Evolutionary conservation across 2,329 filamentous ascomycete genomes (phyloP), one percentile per base, ranked within the genome.

Genomic region (Septoria petroselini): DNA sequence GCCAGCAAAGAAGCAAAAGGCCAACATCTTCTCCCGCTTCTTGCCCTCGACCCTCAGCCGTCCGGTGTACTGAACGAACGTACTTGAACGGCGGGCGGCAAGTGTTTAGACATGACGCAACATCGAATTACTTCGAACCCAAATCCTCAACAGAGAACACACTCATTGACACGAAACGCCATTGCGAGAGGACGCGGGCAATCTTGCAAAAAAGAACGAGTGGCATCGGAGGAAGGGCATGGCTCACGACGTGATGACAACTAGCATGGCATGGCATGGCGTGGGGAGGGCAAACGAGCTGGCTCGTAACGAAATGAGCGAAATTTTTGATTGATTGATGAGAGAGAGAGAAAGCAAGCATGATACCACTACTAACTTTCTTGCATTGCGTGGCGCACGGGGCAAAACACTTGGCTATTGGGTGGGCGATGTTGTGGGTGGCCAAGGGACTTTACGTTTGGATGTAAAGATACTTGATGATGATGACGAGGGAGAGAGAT

Each of bases 21-120:
- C 58, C 51, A 69, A 65, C 55, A 68, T 70, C 54, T 68, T 70
- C 59, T 61, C 60, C 11, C 63, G 67, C 46, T 68, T 70, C 57
- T 56, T 70, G 25, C 66, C 66, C 7, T 65, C 59, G 14, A 66
- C 55, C 3, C 48, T 58, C 41, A 55, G 51, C 40, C 53, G 58
- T 18, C 52, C 56, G 33, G 48, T 48, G 23, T 27, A 27, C 23
- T 41, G 23, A 19, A n/a, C n/a, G n/a, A n/a, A n/a, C n/a, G n/a
- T n/a, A n/a, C n/a, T n/a, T n/a, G n/a, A n/a, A n/a, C n/a, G n/a
- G n/a, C n/a, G n/a, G n/a, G n/a, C n/a, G n/a, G n/a, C n/a, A n/a
- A n/a, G n/a, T n/a, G n/a, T n/a, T n/a, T n/a, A n/a, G n/a, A n/a
- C n/a, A n/a, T n/a, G n/a, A n/a, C n/a, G n/a, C n/a, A n/a, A n/a